Evolutionary conservation across 108 stramenopile species (phyloP), one percentile per base, ranked within the genome.

Genomic region (Seminavis robusta): DNA sequence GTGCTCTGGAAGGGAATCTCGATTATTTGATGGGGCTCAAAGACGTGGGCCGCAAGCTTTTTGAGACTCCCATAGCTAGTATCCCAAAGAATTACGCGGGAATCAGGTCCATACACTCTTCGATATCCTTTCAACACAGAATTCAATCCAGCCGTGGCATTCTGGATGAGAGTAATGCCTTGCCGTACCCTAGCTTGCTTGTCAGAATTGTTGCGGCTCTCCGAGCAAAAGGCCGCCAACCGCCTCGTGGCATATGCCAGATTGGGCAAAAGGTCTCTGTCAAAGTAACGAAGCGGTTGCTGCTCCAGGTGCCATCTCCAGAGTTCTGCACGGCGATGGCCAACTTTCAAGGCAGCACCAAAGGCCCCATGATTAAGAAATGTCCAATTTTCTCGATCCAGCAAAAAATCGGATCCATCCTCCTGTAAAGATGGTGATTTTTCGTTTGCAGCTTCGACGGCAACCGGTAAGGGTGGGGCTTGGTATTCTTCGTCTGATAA

Each of bases 241-340:
- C 65, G 54, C 33, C 86, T 65, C 1, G 70, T 65, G 15, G 71
- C 56, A 34, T 83, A 73, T 23, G 64, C 80, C 65, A 87, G 50
- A 44, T 87, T 79, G 41, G 80, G 74, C n/a, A 87, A 51, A 33
- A 87, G 43, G 46, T 83, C 77, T 30, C 86, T 62, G 59, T 87
- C 86, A 67, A 81, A 81, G 50, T 77, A 87, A 41, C 81, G 62
- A 25, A 87, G 52, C 1, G 86, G 86, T 51, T 87, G 86, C 8
- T 64, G 65, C 71, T 87, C 86, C 17, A 83, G 46, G 42, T 77
- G 69, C 8, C 36, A 51, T 24, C 86, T 56, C 86, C 86, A 87
- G 11, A 77, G 67, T 44, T 76, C 61, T 7, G 86, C 76, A 7
- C 86, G 76, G 15, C 66, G 43, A 39, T 76, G 59, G 21, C 81